Base-by-base conservation (phyloP, 768 basidiomycete species). In the Lentinula detonsa region DNA sequence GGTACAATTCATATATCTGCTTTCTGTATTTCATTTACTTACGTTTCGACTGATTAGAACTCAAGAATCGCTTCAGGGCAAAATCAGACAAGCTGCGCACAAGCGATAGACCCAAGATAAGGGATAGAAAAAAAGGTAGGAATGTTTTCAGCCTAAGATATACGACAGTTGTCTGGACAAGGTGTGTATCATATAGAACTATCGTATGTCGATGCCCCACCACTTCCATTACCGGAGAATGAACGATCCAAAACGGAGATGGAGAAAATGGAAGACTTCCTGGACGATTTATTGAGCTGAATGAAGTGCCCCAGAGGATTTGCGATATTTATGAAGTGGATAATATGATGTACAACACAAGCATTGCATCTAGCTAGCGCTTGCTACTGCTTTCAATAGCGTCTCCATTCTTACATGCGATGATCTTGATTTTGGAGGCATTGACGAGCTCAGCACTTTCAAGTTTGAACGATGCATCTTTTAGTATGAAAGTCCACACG, bases 401-500 rank as follows among this genome's bases (percentile, higher is more conserved):
- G 65, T 95, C 93, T 40, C 91, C 93, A 69, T 91, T 92, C 83
- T 98, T 98, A 79, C 96, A 98, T 4, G 97, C 96, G 64, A 99
- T 95, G 62, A 99, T 98, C 80, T 98, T 97, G 74, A 97, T 93
- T 72, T 90, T 86, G 34, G 83, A 81, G 4, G 90, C 82, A 43
- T 72, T 76, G 61, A 93, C 85, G 71, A 85, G 76, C 69, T 92
- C 88, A 71, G 90, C 90, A 64, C 86, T 84, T 73, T 99, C 97
- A 89, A 98, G 94, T 76, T 98, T 98, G 78, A 99, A 96, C 23
- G 78, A 77, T 37, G 95, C 90, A 67, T 95, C 87, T 73, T 94
- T 92, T 55, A 98, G 90, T 63, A 96, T 91, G 74, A 98, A 99
- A 55, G 96, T 98, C 97, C 97, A 98, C 52, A 98, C 96, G 70